Evolutionary conservation across 2,329 filamentous ascomycete genomes (phyloP).

Genomic region (Xylaria sp.): DNA sequence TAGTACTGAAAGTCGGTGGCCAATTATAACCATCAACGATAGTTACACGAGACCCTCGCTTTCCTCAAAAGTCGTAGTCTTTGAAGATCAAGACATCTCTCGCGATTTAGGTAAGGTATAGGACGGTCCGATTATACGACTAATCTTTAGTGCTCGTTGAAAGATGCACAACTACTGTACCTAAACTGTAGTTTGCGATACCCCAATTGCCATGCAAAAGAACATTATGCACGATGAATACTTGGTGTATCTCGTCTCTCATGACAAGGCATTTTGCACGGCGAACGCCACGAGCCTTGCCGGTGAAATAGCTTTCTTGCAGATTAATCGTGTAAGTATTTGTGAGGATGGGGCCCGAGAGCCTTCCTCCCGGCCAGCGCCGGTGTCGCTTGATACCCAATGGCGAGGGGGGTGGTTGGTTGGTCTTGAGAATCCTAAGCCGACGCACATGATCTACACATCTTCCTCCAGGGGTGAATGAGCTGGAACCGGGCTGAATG

Average conservation of each 20-base stretch:
- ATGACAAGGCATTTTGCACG: neutral
- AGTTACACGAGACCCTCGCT: constrained; percentile 29
- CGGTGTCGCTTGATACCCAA: constrained; percentile 38
- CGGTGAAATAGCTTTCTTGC: neutral
- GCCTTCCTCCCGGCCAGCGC: constrained; percentile 27
- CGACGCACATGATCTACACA: constrained; percentile 31
- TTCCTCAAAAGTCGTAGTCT: constrained; percentile 27
- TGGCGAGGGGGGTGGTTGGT: constrained; percentile 25
- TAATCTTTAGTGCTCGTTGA: constrained; percentile 1
- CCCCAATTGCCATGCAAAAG: neutral
- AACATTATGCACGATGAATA: no score
- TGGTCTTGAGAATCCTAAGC: constrained; percentile 28
- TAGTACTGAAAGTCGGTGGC: constrained; percentile 4
- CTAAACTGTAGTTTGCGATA: neutral
- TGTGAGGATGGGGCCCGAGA: constrained; percentile 11
- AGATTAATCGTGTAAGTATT: neutral
- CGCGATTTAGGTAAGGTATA: constrained; percentile 27
- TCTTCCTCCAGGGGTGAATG: neutral
- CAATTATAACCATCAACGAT: constrained; percentile 25
- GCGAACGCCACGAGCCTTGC: neutral
- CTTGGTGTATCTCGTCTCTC: neutral
- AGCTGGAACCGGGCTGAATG: constrained; percentile 15
- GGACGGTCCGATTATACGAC: constrained; percentile 34
- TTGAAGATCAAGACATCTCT: constrained; percentile 25
- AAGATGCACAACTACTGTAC: no score